phyloP scores from a whole-genome alignment of 306 rosid species.

The Gynostemma pentaphyllum region DNA sequence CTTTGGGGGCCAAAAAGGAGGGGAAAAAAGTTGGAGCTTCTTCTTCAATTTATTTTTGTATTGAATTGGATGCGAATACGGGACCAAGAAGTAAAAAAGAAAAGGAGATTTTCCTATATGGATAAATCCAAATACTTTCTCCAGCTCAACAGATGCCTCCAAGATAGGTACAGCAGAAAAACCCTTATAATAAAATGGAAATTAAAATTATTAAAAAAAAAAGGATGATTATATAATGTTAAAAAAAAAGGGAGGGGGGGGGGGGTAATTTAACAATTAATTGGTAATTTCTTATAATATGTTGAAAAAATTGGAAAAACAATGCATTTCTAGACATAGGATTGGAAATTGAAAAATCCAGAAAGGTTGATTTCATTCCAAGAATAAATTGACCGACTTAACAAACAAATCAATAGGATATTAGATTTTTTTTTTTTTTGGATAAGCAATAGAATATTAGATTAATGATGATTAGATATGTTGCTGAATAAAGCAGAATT shows the following conservation, averaged over 20 bases:
- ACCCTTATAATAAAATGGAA: neutral
- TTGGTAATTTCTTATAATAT: too few species aligned
- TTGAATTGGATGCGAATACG: slow-evolving; percentile 34
- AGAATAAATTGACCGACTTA: neutral
- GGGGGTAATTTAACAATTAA: neutral
- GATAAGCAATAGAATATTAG: neutral
- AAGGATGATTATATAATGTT: too few species aligned
- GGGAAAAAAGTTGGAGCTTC: slow-evolving; percentile 10
- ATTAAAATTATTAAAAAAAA: neutral
- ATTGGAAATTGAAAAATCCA: neutral
- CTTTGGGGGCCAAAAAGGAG: neutral
- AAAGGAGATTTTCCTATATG: slow-evolving; percentile 42
- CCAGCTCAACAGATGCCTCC: slow-evolving; percentile 54
- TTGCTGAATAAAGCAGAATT: neutral
- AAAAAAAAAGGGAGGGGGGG: too few species aligned
- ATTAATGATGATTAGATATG: neutral
- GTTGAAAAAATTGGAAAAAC: slow-evolving; percentile 2
- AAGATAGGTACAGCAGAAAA: slow-evolving; percentile 32
- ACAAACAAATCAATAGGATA: too few species aligned
- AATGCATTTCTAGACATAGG: neutral
- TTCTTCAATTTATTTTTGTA: slow-evolving; percentile 11
- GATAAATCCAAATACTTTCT: slow-evolving; percentile 46
- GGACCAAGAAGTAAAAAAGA: slow-evolving; percentile 13
- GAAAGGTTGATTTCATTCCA: slow-evolving; percentile 4
- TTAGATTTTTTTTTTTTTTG: too few species aligned